These are phyloP conservation scores for Eurotiales sp. DNA, from an alignment of 2,329 filamentous ascomycete species.

Conservation along the genomic window DNA sequence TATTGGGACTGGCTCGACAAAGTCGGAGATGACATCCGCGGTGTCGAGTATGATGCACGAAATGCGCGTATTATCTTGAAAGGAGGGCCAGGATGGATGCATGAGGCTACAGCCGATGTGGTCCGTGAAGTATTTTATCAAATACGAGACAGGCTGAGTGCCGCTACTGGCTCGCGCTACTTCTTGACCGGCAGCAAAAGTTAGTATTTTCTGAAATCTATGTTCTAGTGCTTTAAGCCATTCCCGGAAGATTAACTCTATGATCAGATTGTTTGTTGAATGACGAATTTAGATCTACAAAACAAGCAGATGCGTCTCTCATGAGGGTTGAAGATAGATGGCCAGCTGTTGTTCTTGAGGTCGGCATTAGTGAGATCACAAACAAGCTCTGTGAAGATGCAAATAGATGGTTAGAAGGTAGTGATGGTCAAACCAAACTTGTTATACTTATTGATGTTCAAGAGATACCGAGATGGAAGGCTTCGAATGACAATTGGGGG, in stretches of 20 bases:
- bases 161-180: background rate
- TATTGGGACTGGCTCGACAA: background rate
- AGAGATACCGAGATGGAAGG: background rate
- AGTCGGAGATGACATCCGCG: background rate
- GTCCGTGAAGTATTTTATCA: background rate
- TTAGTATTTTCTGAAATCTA: constrained; percentile 9
- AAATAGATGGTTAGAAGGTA: constrained; percentile 1
- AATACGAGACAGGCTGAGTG: background rate
- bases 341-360: constrained; percentile 6
- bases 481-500: background rate
- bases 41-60: constrained; percentile 3
- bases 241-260: constrained; percentile 1
- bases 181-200: background rate
- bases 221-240: too few relatives aligned
- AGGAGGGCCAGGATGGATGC: background rate
- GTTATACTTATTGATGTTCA: constrained; percentile 2
- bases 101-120: background rate
- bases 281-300: background rate
- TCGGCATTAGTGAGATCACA: background rate
- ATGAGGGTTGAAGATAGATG: background rate
- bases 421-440: background rate
- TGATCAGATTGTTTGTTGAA: background rate
- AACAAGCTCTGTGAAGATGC: constrained; percentile 1
- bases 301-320: constrained; percentile 4
- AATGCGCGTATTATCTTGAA: background rate